These are phyloP conservation scores for Trichoderma gamsii DNA, from an alignment of 495 filamentous ascomycete genomes.

Conservation along the genomic window DNA sequence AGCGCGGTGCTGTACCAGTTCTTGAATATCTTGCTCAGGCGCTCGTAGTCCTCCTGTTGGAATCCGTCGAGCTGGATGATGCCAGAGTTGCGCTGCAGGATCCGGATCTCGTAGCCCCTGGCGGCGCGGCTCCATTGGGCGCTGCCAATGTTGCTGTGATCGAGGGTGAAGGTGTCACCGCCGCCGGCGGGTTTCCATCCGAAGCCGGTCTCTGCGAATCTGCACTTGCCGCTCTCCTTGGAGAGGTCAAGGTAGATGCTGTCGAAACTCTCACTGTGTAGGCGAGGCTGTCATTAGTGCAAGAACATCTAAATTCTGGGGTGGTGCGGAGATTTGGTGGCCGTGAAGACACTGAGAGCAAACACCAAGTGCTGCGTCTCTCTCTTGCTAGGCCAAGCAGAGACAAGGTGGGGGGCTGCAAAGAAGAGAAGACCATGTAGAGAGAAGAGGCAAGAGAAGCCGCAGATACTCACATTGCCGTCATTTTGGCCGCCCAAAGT, in stretches of 20 bases:
- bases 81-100: constrained; percentile 65
- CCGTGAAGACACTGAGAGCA: background rate
- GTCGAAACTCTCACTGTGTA: constrained; percentile 76
- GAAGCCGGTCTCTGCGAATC: constrained; percentile 85
- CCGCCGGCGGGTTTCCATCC: constrained; percentile 88
- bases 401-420: background rate
- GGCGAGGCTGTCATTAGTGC: constrained; percentile 14
- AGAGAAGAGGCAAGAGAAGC: background rate
- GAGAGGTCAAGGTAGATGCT: constrained; percentile 93
- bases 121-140: constrained; percentile 96
- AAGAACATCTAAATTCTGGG: background rate
- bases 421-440: background rate
- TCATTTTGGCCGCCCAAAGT: background rate
- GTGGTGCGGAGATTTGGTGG: background rate
- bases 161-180: constrained; percentile 87
- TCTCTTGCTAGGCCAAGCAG: background rate
- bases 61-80: constrained; percentile 95
- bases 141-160: constrained; percentile 68
- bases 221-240: constrained; percentile 80
- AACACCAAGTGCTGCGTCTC: background rate
- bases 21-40: constrained; percentile 85
- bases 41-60: constrained; percentile 88
- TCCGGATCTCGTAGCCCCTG: constrained; percentile 87
- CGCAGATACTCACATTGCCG: constrained; percentile 12
- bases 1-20: constrained; percentile 92